Evolutionary conservation across 1,284 basidiomycete species (phyloP), one percentile per base, ranked within the genome.

Genomic region (Ustilago crameri): DNA sequence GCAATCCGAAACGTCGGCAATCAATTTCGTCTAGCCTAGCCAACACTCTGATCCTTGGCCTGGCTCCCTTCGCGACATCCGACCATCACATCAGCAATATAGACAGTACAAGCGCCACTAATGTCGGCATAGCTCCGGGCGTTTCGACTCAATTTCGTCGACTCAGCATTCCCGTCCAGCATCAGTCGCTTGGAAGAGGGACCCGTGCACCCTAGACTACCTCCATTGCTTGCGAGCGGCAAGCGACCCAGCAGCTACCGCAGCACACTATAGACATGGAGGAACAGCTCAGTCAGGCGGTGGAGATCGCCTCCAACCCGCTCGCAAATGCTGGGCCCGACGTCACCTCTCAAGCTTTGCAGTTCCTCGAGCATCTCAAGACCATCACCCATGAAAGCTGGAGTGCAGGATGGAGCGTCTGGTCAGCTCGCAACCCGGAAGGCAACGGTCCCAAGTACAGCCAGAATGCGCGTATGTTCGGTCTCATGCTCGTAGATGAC

Each of bases 251-350:
- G 22, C 46, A 40, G 40, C 20, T 15, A 24, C 9, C 12, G 15
- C 48, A n/a, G 26, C 41, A 42, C 18, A 40, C 50, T 9, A n/a
- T 26, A 17, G 34, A 22, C 40, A 78, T 82, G 76, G 80, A 83
- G 51, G 78, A 80, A 46, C 91, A 90, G 81, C 87, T 93, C 69
- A 88, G 91, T 20, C 91, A 91, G 84, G 92, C 92, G 51, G 92
- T 93, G 81, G 85, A 88, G 80, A 90, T 93, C 84, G 92, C 92
- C 58, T 90, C 90, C 74, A 90, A 93, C 86, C 91, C 90, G 38
- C 85, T 86, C 14, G 63, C 62, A 53, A 68, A 60, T 46, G 55
- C 68, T 4, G 90, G 90, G 81, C 86, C 79, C 38, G 68, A 78
- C 0, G 56, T 78, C 34, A 84, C 92, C 18, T 89, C 89, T 51